phyloP scores from a whole-genome alignment of 2,329 filamentous ascomycete genomes.

The Epichloe glyceriae region DNA sequence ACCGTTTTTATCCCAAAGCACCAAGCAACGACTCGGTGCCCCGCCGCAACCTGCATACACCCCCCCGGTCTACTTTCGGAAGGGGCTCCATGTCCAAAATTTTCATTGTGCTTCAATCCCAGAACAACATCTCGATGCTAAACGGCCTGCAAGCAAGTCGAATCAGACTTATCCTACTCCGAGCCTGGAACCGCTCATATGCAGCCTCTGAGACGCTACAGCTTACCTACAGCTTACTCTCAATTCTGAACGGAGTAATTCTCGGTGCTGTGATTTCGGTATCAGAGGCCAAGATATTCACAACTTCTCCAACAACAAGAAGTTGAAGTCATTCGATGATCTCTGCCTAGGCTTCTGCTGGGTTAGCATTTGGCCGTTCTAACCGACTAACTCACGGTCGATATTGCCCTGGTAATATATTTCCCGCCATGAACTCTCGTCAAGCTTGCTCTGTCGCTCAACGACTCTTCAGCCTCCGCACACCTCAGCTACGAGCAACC shows the following conservation, averaged over 20 bases:
- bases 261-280: neutral
- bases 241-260: neutral
- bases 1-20: neutral
- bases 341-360: neutral
- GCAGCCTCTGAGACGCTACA: neutral
- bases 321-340: neutral
- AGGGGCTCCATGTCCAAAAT: neutral
- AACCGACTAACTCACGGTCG: neutral
- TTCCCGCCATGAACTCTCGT: constrained; percentile 8
- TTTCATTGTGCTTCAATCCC: neutral
- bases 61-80: neutral
- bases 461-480: constrained; percentile 3
- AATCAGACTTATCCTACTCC: neutral
- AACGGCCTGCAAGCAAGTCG: too few relatives aligned
- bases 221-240: neutral
- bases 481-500: neutral
- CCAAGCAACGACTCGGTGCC: neutral
- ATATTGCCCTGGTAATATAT: neutral
- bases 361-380: neutral
- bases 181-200: neutral
- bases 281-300: neutral
- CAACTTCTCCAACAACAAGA: neutral
- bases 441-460: constrained; percentile 6
- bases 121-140: neutral
- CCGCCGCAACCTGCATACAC: neutral